Evolutionary conservation across 148 eudicot species (phyloP).

Genomic region (Diospyros lotus): DNA sequence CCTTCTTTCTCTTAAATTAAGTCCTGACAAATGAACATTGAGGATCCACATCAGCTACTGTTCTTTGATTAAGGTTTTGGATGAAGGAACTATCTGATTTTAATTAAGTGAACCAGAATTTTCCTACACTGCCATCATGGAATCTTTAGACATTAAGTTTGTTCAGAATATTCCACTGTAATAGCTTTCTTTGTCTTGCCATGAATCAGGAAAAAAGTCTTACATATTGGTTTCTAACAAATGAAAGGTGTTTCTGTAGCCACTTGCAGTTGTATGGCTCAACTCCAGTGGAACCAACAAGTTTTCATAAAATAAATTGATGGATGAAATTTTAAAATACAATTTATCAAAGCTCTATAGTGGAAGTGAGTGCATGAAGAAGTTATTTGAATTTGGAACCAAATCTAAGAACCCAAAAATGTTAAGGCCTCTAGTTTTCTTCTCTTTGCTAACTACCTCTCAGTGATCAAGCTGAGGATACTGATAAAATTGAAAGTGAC

Average conservation of each 20-base stretch:
- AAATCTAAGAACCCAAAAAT: not conserved
- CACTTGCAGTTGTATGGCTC: not conserved
- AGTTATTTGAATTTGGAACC: not conserved
- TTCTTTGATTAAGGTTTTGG: not conserved
- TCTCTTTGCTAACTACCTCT: not conserved
- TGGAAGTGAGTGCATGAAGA: constrained; percentile 6
- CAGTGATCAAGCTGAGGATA: not conserved
- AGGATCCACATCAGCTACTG: not conserved
- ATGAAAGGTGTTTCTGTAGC: not conserved
- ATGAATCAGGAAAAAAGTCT: not conserved
- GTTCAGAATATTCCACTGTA: not conserved
- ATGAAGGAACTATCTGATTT: not conserved
- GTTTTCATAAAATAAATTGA: not conserved
- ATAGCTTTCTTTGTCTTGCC: too few species aligned
- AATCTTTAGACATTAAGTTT: not conserved
- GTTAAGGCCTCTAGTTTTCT: not conserved
- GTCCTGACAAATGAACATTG: not conserved
- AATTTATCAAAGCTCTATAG: not conserved
- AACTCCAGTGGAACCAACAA: not conserved
- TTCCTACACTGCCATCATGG: not conserved
- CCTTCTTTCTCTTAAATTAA: not conserved
- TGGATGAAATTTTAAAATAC: not conserved
- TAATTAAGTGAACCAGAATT: not conserved
- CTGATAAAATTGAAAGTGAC: not conserved
- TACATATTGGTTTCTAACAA: not conserved